phyloP scores from a whole-genome alignment of 2,329 filamentous ascomycete species.

The Talaromyces pinophilus region DNA sequence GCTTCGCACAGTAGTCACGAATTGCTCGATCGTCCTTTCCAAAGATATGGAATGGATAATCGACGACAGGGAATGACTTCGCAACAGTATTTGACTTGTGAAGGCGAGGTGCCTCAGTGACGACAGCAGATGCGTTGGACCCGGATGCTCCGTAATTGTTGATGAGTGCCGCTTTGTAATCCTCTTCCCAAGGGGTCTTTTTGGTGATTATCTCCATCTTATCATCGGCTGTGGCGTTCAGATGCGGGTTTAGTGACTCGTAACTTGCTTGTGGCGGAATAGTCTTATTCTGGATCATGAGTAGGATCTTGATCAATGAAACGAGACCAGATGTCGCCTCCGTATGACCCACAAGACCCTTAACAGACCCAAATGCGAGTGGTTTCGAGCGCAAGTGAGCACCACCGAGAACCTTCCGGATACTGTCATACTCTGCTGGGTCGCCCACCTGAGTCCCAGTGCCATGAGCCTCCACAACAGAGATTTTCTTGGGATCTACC shows the following conservation, averaged over 20 bases:
- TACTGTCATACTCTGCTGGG: constrained; percentile 29
- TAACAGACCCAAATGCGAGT: constrained; percentile 31
- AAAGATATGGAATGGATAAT: constrained; percentile 17
- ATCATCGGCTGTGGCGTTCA: constrained; percentile 24
- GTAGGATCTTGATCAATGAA: constrained; percentile 29
- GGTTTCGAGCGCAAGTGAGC: constrained; percentile 17
- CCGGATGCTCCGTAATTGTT: constrained; percentile 37
- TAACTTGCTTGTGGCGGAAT: constrained; percentile 33
- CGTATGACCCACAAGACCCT: constrained; percentile 33
- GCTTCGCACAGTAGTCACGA: constrained; percentile 15
- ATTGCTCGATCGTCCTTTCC: constrained; percentile 15
- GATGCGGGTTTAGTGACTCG: constrained; percentile 28
- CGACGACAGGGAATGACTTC: not conserved
- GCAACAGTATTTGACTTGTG: constrained; percentile 14
- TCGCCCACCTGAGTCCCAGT: constrained; percentile 39
- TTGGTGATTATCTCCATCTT: constrained; percentile 26
- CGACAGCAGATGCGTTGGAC: constrained; percentile 33
- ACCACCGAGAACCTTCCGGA: constrained; percentile 27
- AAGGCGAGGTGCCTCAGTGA: constrained; percentile 26
- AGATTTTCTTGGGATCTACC: constrained; percentile 30
- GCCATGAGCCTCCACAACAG: constrained; percentile 46
- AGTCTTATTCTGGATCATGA: constrained; percentile 30
- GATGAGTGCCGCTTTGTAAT: constrained; percentile 27
- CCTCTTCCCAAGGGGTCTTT: constrained; percentile 22
- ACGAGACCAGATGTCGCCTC: constrained; percentile 31